Percentiles rank a stretch among this genome's conserved stretches.
Evolutionary conservation across 768 basidiomycete genomes (phyloP).

Genomic region (Collybia sordida): DNA sequence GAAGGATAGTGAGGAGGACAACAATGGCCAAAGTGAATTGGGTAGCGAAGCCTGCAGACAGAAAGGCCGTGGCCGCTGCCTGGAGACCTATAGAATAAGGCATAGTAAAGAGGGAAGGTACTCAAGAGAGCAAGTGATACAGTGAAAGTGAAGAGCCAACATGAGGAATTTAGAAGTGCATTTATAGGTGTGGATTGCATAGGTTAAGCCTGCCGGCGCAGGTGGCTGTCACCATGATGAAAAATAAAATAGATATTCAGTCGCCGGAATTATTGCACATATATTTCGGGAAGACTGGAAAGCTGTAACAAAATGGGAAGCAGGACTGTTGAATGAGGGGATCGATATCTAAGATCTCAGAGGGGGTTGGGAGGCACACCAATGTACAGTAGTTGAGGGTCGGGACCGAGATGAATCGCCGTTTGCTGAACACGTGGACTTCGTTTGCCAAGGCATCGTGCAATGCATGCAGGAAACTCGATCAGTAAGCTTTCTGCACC

Average conservation of each 20-base stretch:
- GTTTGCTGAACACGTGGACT: slow-evolving; percentile 19
- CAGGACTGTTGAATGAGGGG: slow-evolving; percentile 13
- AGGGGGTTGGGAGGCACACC: slow-evolving; percentile 11
- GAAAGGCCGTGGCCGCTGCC: slow-evolving; percentile 46
- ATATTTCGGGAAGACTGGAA: slow-evolving; percentile 8
- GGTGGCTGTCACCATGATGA: not conserved
- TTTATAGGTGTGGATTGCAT: slow-evolving; percentile 13
- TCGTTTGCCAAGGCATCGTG: slow-evolving; percentile 2
- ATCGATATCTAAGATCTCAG: slow-evolving; percentile 13
- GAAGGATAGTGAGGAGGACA: slow-evolving; percentile 44
- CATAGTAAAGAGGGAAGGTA: slow-evolving; percentile 38
- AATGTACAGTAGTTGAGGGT: no score
- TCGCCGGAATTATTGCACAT: slow-evolving; percentile 12
- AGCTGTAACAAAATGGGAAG: slow-evolving; percentile 12
- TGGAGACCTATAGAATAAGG: slow-evolving; percentile 52
- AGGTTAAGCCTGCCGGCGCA: no score
- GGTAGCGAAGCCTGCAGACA: slow-evolving; percentile 48
- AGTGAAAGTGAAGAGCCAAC: slow-evolving; percentile 22
- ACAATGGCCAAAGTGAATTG: slow-evolving; percentile 49
- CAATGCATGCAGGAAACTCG: slow-evolving; percentile 9
- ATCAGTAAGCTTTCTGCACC: slow-evolving; percentile 12
- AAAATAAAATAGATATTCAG: slow-evolving; percentile 21
- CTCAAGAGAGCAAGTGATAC: slow-evolving; percentile 22
- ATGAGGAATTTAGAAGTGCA: slow-evolving; percentile 27
- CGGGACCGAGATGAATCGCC: slow-evolving; percentile 21